Base-by-base conservation (phyloP, 345 rosid genomes). In the Cardamine chenopodiifolia region DNA sequence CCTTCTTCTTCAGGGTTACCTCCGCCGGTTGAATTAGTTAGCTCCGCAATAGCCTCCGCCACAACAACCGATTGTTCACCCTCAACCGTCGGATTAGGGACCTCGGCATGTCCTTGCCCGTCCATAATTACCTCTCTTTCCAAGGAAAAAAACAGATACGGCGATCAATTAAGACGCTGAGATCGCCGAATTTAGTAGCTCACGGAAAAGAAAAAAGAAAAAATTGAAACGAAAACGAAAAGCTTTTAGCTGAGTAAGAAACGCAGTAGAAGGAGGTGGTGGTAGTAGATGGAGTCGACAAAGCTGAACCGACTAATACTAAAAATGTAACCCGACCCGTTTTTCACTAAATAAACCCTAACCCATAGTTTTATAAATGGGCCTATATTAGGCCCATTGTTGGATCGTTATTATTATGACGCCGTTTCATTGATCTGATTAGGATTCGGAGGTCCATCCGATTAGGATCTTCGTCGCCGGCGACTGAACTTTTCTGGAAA, bases 21-120 rank as follows among this genome's bases (percentile, higher is more conserved):
- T 62, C 73, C 66, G 19, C 68, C 39, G 14, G 62, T 23, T 42
- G 19, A 70, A 55, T 53, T 76, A 2, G 14, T 48, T 32, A 40
- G 28, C 40, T 64, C 76, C n/a, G 18, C 22, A 28, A 15, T 57
- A 13, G 42, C 53, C 58, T 61, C 79, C 73, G 56, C 70, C 71
- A 50, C 52, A 32, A 15, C 44, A 49, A 25, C 49, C 29, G 47
- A 25, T 76, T 42, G 70, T 31, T 77, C 80, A 25, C 19, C 57
- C 17, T 49, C 72, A 13, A 17, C 68, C 48, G 37, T 6, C 50
- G 62, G 64, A 75, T 64, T 37, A 29, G 3, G 68, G 60, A 49
- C 72, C 62, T 80, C 85, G n/a, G 81, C 73, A 19, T 79, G 81
- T 61, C 79, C 79, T 62, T 68, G 34, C 8, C 83, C 85, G 77